phyloP scores from a whole-genome alignment of 1,284 basidiomycete genomes.

The Coniferiporia sulphurascens region DNA sequence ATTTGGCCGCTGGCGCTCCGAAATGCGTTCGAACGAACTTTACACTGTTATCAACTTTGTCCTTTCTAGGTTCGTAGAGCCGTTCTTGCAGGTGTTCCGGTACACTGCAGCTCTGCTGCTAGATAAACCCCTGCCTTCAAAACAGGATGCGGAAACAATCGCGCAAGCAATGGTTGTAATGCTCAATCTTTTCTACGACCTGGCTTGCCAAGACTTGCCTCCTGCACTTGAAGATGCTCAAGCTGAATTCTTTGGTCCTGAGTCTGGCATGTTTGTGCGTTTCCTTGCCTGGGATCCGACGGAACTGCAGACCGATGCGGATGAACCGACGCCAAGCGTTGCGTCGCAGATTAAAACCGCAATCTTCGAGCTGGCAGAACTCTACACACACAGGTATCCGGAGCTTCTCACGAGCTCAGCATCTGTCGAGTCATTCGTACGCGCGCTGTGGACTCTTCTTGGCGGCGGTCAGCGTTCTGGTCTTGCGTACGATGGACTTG shows the following conservation, averaged over 20 bases:
- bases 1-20: slow-evolving; percentile 89
- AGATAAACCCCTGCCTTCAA: slow-evolving; percentile 33
- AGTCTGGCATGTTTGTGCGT: slow-evolving; percentile 68
- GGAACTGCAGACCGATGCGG: slow-evolving; percentile 72
- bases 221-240: slow-evolving; percentile 92
- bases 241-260: slow-evolving; percentile 70
- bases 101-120: slow-evolving; percentile 55
- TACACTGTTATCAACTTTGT: slow-evolving; percentile 94
- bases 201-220: slow-evolving; percentile 93
- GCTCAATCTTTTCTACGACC: slow-evolving; percentile 88
- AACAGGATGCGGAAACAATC: slow-evolving; percentile 36
- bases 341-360: slow-evolving; percentile 85
- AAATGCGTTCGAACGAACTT: slow-evolving; percentile 83
- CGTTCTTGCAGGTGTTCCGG: slow-evolving; percentile 82
- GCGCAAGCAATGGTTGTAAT: slow-evolving; percentile 77
- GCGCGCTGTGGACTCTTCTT: slow-evolving; percentile 88
- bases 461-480: slow-evolving; percentile 66
- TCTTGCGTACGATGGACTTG: slow-evolving; percentile 80
- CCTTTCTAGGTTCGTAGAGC: slow-evolving; percentile 75
- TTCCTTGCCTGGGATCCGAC: slow-evolving; percentile 78
- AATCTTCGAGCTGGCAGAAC: slow-evolving; percentile 73
- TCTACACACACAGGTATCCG: slow-evolving; percentile 25
- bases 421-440: slow-evolving; percentile 80
- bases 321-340: slow-evolving; percentile 79
- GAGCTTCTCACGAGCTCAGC: slow-evolving; percentile 43